Evolutionary conservation across 768 basidiomycete species (phyloP), one percentile per base, ranked within the genome.

Genomic region (Podaxis sp.): DNA sequence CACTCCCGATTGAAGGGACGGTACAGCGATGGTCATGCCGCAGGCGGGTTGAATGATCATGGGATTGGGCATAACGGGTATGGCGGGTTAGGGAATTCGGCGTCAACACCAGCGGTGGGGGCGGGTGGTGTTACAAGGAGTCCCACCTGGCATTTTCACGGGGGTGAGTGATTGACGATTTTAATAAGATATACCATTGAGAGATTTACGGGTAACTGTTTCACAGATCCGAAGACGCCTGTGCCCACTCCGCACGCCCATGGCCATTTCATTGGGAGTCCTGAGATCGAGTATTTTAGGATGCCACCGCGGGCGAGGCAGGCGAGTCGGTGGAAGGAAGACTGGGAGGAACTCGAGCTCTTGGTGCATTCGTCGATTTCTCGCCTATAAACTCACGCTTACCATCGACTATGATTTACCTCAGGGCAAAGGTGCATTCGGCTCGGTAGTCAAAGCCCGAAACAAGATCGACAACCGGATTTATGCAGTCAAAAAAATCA

Each of bases 401-500:
- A n/a, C 9, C 5, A 21, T 53, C 61, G 27, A 54, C 37, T 55
- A 28, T 18, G 44, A 6, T 6, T 40, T 57, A 10, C 48, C 27
- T 5, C 63, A 93, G 90, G 94, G 94, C 0, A 89, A 89, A 69
- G 95, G 95, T 0, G 93, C 84, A 0, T 96, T 93, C 71, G 94
- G 94, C 0, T 91, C 92, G n/a, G 94, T 97, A 0, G 93, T 97
- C 32, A 97, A 97, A 70, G 95, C 94, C 2, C 81, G 88, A 50
- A 94, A 96, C 68, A 91, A 86, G 76, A 86, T 95, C 21, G 95
- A 97, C 69, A 82, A 79, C 10, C 80, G 90, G 23, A 90, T 93
- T 59, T 95, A 94, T 69, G 92, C 91, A 89, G 91, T 95, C 56
- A 95, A 98, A 80, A 95, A 96, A 72, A 86, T 98, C 64, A 86